A percentile compares a stretch with the other conserved stretches of the same genome.
Evolutionary conservation across 352 stramenopile species (phyloP).

Genomic region (Phytophthora lateralis): DNA sequence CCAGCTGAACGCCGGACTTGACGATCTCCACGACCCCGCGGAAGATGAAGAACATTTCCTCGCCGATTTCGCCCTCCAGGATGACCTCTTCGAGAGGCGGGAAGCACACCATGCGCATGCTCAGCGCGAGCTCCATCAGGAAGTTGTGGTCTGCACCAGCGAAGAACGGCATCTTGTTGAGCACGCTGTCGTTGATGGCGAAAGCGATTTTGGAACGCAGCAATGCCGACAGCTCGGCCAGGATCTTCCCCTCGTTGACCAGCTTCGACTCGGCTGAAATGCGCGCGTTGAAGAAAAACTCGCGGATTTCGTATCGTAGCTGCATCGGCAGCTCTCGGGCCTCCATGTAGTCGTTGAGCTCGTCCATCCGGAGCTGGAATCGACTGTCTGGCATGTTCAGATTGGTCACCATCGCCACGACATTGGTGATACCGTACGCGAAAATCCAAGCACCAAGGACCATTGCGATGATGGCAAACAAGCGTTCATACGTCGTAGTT

Average conservation of each 20-base stretch:
- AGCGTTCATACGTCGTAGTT: slow-evolving; percentile 57
- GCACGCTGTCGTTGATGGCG: slow-evolving; percentile 80
- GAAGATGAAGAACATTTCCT: slow-evolving; percentile 91
- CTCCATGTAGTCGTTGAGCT: slow-evolving; percentile 86
- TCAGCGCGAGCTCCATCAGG: slow-evolving; percentile 80
- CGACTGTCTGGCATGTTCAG: slow-evolving; percentile 65
- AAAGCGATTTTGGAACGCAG: slow-evolving; percentile 82
- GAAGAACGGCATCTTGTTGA: slow-evolving; percentile 87
- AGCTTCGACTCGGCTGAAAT: slow-evolving; percentile 77
- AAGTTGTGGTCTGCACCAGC: slow-evolving; percentile 80
- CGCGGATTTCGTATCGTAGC: slow-evolving; percentile 77
- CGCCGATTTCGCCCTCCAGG: slow-evolving; percentile 78
- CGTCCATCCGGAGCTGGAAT: slow-evolving; percentile 80
- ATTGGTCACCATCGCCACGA: slow-evolving; percentile 71
- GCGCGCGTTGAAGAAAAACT: slow-evolving; percentile 84
- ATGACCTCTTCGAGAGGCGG: slow-evolving; percentile 81
- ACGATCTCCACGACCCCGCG: slow-evolving; percentile 76
- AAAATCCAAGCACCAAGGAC: slow-evolving; percentile 81
- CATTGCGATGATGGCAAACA: slow-evolving; percentile 81
- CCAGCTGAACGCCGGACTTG: slow-evolving; percentile 61
- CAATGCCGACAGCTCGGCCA: slow-evolving; percentile 70
- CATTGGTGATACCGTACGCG: slow-evolving; percentile 82
- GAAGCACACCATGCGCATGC: slow-evolving; percentile 87
- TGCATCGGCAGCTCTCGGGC: slow-evolving; percentile 72
- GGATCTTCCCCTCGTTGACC: slow-evolving; percentile 70